Evolutionary conservation across 2,329 filamentous ascomycete genomes (phyloP), one percentile per base, ranked within the genome.

Genomic region (Cordyceps fumosorosea): DNA sequence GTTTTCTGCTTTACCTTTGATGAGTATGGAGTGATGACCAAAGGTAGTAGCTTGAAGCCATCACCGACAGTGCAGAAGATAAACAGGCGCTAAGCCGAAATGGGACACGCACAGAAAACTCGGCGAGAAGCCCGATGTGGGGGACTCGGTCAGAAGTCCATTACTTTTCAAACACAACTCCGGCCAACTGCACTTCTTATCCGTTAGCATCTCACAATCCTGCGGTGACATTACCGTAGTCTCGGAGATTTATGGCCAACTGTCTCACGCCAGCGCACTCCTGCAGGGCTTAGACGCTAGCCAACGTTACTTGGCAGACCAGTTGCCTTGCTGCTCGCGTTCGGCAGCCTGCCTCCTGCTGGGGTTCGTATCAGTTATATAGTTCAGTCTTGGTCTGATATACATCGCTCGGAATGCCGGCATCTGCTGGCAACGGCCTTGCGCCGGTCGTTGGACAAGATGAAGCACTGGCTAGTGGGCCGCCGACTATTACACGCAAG

Each of bases 401-500:
- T 26, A 45, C 20, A 42, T 45, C 57, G 57, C 57, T 53, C 48
- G 37, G 26, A 53, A 60, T 60, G 57, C 57, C 57, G 57, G 48
- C 6, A 18, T 34, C 48, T 34, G 40, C 18, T 16, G 52, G 34
- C 24, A 37, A 24, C 40, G 48, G 24, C 26, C 10, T 32, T n/a
- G 48, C 18, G n/a, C 40, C 48, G 48, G 48, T 47, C 18, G 24
- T 18, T 26, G 40, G 18, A 5, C 57, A 53, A 11, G 14, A 24
- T 14, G 37, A 56, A n/a, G 59, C 26, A 5, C n/a, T 42, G 3
- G 7, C 44, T 1, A 12, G 32, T 44, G 52, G 44, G 53, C 69
- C 69, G 14, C 72, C 72, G 7, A 71, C 74, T 22, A 75, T 75
- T 48, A 74, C 62, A 50, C 69, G 70, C 20, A 71, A 72, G 53